Conservation (phyloP, 225 moss, liverwort and hornwort genomes). For the Pleurozium schreberi region DNA sequence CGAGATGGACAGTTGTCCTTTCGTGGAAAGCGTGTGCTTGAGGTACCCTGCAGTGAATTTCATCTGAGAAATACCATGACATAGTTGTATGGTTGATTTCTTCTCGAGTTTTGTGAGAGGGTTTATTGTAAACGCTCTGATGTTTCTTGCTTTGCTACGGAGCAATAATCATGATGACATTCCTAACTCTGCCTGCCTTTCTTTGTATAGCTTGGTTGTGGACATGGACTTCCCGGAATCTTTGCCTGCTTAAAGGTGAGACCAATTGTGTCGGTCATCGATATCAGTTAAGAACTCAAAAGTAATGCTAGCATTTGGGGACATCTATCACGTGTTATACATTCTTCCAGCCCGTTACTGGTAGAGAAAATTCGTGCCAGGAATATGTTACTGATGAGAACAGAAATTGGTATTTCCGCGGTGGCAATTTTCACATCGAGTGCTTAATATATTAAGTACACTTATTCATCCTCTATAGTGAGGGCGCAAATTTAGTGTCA, state of each 20-base stretch:
- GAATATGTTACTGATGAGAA: not conserved
- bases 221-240: slow-evolving; percentile 95
- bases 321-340: not conserved
- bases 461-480: not conserved
- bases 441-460: not conserved
- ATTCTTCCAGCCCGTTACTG: not conserved
- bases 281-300: not conserved
- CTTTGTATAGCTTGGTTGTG: slow-evolving; percentile 76
- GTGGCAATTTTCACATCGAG: not conserved
- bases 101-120: not conserved
- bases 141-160: not conserved
- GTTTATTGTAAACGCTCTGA: not conserved
- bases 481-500: not conserved
- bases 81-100: not conserved
- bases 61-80: not conserved
- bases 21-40: slow-evolving; percentile 87
- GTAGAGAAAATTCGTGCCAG: not conserved
- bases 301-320: not conserved
- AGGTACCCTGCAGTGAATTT: slow-evolving; percentile 36
- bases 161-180: not conserved
- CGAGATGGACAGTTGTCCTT: slow-evolving; percentile 84
- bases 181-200: not conserved
- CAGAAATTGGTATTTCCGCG: not conserved
- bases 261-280: not conserved
- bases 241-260: slow-evolving; percentile 87